A percentile compares a stretch with the other conserved stretches of the same genome.
phyloP scores from a whole-genome alignment of 768 basidiomycete species.

The Trichaptum fuscoviolaceum region DNA sequence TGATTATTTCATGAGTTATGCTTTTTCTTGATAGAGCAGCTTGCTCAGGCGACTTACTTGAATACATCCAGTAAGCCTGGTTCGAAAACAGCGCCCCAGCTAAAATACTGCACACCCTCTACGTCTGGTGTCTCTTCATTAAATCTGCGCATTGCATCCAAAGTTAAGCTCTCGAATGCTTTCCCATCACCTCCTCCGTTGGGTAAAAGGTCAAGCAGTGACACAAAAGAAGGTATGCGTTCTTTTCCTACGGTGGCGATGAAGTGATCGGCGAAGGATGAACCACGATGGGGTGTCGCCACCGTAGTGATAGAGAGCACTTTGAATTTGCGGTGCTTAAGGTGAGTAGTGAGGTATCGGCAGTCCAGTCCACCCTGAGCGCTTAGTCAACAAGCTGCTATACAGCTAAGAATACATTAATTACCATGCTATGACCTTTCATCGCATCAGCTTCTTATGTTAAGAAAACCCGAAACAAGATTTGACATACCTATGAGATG shows the following conservation, averaged over 20 bases:
- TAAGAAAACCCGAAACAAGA: conserved; percentile 1
- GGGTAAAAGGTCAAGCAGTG: conserved; percentile 76
- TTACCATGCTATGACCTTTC: conserved; percentile 72
- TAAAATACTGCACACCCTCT: conserved; percentile 79
- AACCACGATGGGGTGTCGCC: conserved; percentile 91
- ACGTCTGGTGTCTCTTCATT: conserved; percentile 83
- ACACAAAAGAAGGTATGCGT: conserved; percentile 64
- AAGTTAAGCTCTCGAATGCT: conserved; percentile 85
- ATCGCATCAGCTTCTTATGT: conserved; percentile 3
- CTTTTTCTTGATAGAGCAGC: background rate
- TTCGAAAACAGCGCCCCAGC: conserved; percentile 90
- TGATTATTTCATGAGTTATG: background rate
- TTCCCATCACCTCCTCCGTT: conserved; percentile 93
- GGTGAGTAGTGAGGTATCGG: conserved; percentile 79
- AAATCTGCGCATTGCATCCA: conserved; percentile 81
- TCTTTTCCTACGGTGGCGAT: conserved; percentile 62
- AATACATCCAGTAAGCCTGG: conserved; percentile 91
- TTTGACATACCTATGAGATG: conserved; percentile 69
- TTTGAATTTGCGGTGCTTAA: conserved; percentile 69
- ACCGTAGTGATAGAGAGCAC: conserved; percentile 91
- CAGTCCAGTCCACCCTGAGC: conserved; percentile 87
- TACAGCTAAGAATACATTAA: conserved; percentile 11
- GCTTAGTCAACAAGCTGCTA: conserved; percentile 11
- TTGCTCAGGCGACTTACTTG: conserved; percentile 37
- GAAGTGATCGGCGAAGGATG: conserved; percentile 90